Evolutionary conservation across 2,329 filamentous ascomycete genomes (phyloP).

Genomic region (Dissoconium aciculare): DNA sequence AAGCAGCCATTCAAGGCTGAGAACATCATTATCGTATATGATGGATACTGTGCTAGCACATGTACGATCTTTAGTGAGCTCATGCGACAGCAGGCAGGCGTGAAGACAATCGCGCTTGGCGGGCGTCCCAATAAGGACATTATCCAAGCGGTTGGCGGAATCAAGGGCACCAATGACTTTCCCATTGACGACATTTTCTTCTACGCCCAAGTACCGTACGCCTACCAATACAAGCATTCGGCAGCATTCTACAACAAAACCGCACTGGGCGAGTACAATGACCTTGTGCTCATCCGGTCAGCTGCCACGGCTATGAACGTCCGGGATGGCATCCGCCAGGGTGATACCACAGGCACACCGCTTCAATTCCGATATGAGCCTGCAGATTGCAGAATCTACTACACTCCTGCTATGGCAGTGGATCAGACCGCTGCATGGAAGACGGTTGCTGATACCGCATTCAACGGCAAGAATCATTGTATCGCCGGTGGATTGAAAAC

Average conservation of each 20-base stretch:
- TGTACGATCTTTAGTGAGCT: constrained; percentile 34
- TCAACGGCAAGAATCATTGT: constrained; percentile 18
- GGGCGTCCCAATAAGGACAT: constrained; percentile 28
- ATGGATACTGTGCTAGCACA: constrained; percentile 34
- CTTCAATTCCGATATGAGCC: constrained; percentile 37
- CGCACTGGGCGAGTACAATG: constrained; percentile 16
- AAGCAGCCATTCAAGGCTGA: constrained; percentile 40
- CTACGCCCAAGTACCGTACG: constrained; percentile 12
- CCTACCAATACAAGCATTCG: constrained; percentile 12
- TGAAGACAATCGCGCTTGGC: constrained; percentile 30
- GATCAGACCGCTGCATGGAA: constrained; percentile 37
- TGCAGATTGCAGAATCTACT: constrained; percentile 38
- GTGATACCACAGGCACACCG: constrained; percentile 27
- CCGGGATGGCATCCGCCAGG: constrained; percentile 20
- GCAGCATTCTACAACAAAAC: constrained; percentile 18
- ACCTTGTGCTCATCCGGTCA: constrained; percentile 15
- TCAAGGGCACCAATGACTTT: constrained; percentile 28
- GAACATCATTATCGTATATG: constrained; percentile 39
- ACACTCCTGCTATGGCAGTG: constrained; percentile 35
- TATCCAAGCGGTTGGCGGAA: constrained; percentile 32
- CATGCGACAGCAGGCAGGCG: constrained; percentile 30
- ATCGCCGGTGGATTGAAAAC: constrained; percentile 16
- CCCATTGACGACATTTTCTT: constrained; percentile 14
- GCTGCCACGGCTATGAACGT: constrained; percentile 17
- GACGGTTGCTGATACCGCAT: constrained; percentile 22